Conservation (phyloP, 768 basidiomycete genomes). For the Boletales sp. region DNA sequence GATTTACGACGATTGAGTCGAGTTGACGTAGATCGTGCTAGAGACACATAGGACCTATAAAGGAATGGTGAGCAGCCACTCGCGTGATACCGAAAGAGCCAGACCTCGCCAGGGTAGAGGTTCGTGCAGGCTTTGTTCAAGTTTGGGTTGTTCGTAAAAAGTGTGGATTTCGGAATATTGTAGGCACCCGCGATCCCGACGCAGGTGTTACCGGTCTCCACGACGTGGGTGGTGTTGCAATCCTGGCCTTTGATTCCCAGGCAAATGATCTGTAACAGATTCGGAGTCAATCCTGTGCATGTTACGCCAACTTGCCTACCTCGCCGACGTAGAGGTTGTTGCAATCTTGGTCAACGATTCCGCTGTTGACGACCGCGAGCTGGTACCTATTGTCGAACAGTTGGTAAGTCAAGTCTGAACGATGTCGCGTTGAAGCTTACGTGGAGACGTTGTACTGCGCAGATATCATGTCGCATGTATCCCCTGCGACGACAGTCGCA, state of each 20-base stretch:
- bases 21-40: slow-evolving; percentile 18
- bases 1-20: too few species aligned
- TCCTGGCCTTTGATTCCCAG: slow-evolving; percentile 56
- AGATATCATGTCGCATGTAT: slow-evolving; percentile 68
- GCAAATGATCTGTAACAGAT: slow-evolving; percentile 36
- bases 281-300: background rate
- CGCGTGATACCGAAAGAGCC: background rate
- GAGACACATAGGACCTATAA: slow-evolving; percentile 26
- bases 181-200: slow-evolving; percentile 35
- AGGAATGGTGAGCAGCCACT: background rate
- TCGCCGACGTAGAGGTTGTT: slow-evolving; percentile 52
- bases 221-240: slow-evolving; percentile 49
- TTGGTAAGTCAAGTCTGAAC: background rate
- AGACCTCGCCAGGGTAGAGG: slow-evolving; percentile 59
- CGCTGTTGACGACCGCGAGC: slow-evolving; percentile 49
- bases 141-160: slow-evolving; percentile 65
- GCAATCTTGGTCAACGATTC: slow-evolving; percentile 49
- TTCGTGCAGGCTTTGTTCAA: slow-evolving; percentile 49
- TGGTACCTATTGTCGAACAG: slow-evolving; percentile 42
- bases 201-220: slow-evolving; percentile 52
- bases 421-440: slow-evolving; percentile 33
- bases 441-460: slow-evolving; percentile 57
- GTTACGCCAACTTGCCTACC: slow-evolving; percentile 24
- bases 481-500: slow-evolving; percentile 53
- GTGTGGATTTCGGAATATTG: slow-evolving; percentile 41